Evolutionary conservation across 208 protist genomes (phyloP).

Genomic region (Acanthamoeba healyi): DNA sequence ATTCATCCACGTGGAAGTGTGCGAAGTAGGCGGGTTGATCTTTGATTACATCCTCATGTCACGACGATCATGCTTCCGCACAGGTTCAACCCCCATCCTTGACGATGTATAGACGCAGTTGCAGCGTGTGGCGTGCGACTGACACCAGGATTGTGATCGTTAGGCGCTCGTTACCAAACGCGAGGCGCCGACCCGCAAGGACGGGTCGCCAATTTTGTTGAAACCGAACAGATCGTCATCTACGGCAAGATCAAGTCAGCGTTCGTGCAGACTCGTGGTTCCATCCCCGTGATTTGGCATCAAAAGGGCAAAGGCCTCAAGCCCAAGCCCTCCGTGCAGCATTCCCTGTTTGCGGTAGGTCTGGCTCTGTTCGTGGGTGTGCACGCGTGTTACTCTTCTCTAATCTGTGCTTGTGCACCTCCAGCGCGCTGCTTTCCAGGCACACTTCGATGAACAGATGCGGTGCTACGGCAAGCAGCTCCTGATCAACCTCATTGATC

Average conservation of each 20-base stretch:
- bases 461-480: conserved; percentile 73
- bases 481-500: conserved; percentile 84
- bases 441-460: conserved; percentile 81
- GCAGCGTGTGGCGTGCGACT: too few relatives aligned
- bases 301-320: conserved; percentile 81
- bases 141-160: background rate
- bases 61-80: conserved; percentile 49
- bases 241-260: conserved; percentile 76
- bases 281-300: conserved; percentile 89
- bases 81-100: background rate
- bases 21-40: conserved; percentile 11
- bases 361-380: background rate
- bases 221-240: conserved; percentile 89
- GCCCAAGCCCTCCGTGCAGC: conserved; percentile 72
- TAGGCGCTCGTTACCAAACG: conserved; percentile 86
- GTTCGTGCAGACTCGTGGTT: conserved; percentile 88
- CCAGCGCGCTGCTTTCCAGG: conserved; percentile 75
- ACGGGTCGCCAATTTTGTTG: conserved; percentile 90
- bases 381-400: background rate
- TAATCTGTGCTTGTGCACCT: background rate
- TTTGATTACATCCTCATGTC: conserved; percentile 74
- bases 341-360: conserved; percentile 66
- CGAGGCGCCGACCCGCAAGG: conserved; percentile 87
- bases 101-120: background rate
- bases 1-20: conserved; percentile 77